Evolutionary conservation across 495 filamentous ascomycete species (phyloP).

Genomic region (Amphirosellinia nigrospora): DNA sequence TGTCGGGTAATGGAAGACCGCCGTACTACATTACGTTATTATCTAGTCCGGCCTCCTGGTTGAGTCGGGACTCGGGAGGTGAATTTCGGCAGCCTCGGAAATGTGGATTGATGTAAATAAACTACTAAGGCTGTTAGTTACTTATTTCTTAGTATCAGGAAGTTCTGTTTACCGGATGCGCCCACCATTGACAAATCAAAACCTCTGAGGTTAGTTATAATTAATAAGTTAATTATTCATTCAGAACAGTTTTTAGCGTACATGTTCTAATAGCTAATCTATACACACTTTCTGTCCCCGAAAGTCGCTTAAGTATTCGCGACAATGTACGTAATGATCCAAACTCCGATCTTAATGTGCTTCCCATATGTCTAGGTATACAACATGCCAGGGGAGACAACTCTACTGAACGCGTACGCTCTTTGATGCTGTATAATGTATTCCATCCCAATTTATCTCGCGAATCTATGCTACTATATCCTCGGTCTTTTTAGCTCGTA

Average conservation of each 20-base stretch:
- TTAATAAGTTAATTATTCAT: not conserved
- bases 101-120: not conserved
- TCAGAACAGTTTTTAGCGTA: not conserved
- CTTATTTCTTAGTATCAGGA: not conserved
- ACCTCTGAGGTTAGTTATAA: too few relatives aligned
- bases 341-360: slow-evolving; percentile 11
- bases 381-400: not conserved
- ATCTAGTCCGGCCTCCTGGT: not conserved
- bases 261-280: not conserved
- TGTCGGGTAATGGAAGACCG: slow-evolving; percentile 19
- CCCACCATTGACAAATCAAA: not conserved
- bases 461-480: not conserved
- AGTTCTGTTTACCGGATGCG: not conserved
- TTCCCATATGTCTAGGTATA: slow-evolving; percentile 7
- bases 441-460: slow-evolving; percentile 4
- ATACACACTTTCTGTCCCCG: not conserved
- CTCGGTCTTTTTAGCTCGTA: slow-evolving; percentile 35
- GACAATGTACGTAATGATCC: not conserved
- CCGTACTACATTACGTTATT: not conserved
- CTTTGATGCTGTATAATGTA: not conserved
- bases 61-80: not conserved
- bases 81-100: too few relatives aligned
- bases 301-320: not conserved
- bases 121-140: slow-evolving; percentile 1
- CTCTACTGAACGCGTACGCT: not conserved